Conservation (phyloP, 805 yeast genomes). For the Myxozyma udenii region DNA sequence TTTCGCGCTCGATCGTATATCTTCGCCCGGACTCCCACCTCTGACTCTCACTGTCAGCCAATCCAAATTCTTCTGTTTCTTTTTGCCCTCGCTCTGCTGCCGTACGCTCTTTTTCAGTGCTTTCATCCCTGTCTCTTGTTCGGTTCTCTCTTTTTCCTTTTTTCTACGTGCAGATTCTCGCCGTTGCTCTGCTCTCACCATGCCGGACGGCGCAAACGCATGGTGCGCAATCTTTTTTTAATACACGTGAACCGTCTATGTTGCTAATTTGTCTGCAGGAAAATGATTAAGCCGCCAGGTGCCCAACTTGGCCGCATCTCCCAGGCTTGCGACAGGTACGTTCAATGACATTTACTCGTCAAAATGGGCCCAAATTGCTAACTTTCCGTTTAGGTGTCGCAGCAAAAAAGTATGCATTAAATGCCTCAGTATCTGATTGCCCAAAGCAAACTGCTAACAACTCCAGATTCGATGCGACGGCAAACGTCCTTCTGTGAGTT, state of each 20-base stretch:
- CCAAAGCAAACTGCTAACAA: slow-evolving; percentile 3
- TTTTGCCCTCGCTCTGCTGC: not conserved
- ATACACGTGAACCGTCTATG: too few species aligned
- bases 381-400: slow-evolving; percentile 18
- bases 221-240: too few species aligned
- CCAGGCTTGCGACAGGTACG: slow-evolving; percentile 87
- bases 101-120: not conserved
- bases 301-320: slow-evolving; percentile 67
- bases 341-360: not conserved
- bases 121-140: not conserved
- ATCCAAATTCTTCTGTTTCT: too few species aligned
- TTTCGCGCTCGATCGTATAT: too few species aligned
- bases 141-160: not conserved
- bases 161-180: too few species aligned
- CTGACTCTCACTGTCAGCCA: too few species aligned
- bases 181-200: slow-evolving; percentile 26
- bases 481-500: slow-evolving; percentile 41
- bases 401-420: slow-evolving; percentile 20
- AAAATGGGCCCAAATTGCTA: too few species aligned
- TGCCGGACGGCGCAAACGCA: slow-evolving; percentile 45
- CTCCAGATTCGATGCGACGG: slow-evolving; percentile 62
- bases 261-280: slow-evolving; percentile 35
- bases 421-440: not conserved
- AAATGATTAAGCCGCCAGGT: slow-evolving; percentile 68
- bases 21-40: too few species aligned